Percentiles rank a stretch among this genome's conserved stretches.
Evolutionary conservation across 805 yeast species (phyloP).

Genomic region (Jamesozyma hellenica): DNA sequence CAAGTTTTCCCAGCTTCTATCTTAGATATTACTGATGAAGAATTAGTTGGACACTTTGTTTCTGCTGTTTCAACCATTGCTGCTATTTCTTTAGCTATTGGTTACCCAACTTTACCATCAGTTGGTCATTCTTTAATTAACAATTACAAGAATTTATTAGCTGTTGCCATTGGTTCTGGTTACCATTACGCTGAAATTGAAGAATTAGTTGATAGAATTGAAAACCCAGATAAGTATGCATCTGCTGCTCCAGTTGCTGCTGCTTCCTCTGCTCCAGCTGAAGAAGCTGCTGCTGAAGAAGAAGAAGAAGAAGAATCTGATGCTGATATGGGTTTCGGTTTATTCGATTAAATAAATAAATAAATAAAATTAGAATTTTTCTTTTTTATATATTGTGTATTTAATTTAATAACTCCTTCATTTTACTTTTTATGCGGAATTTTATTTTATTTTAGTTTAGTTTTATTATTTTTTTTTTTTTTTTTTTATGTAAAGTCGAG

Average conservation of each 20-base stretch:
- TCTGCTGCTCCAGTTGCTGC: conserved; percentile 98
- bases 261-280: conserved; percentile 55
- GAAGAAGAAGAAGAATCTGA: conserved; percentile 61
- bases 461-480: no score
- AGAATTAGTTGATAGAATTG: conserved; percentile 97
- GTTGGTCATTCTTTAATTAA: conserved; percentile 97
- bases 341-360: conserved; percentile 77
- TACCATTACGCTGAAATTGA: conserved; percentile 99
- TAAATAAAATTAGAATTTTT: not conserved
- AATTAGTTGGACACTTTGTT: conserved; percentile 84
- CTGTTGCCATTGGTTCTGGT: conserved; percentile 96
- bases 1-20: conserved; percentile 94
- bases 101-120: conserved; percentile 99
- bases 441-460: no score
- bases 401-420: conserved; percentile 1
- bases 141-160: conserved; percentile 98
- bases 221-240: conserved; percentile 99
- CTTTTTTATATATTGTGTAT: not conserved
- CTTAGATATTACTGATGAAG: conserved; percentile 97
- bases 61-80: conserved; percentile 90
- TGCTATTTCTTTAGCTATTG: conserved; percentile 91
- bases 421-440: no score
- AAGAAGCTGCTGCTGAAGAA: conserved; percentile 61
- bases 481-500: no score
- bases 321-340: conserved; percentile 96